phyloP scores from a whole-genome alignment of 192 early-diverging fungal species.

The Backusella psychrophila region DNA sequence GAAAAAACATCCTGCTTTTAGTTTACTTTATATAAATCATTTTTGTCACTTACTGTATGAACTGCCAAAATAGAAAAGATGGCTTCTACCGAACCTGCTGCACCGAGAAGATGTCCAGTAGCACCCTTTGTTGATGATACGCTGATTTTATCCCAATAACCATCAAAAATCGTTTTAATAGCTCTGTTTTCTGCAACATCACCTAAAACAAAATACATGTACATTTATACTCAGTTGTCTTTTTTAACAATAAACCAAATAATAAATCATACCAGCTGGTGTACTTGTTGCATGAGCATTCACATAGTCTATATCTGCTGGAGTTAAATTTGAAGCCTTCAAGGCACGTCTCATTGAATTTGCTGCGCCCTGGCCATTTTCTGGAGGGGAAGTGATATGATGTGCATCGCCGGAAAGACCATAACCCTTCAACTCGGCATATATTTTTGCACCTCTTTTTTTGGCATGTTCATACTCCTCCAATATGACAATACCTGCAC shows the following conservation, averaged over 20 bases:
- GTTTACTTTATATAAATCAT: neutral
- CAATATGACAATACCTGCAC: slow-evolving; percentile 83
- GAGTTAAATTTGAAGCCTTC: slow-evolving; percentile 51
- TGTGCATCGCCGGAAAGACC: slow-evolving; percentile 89
- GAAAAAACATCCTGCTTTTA: neutral
- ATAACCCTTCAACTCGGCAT: slow-evolving; percentile 88
- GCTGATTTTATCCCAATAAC: slow-evolving; percentile 46
- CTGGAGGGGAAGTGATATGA: slow-evolving; percentile 92
- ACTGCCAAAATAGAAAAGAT: slow-evolving; percentile 84
- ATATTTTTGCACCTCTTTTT: slow-evolving; percentile 81
- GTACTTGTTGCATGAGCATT: slow-evolving; percentile 97
- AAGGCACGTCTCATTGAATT: slow-evolving; percentile 85
- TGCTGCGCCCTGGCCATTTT: slow-evolving; percentile 82
- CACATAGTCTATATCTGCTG: slow-evolving; percentile 76
- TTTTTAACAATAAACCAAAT: neutral
- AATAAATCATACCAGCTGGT: slow-evolving; percentile 47
- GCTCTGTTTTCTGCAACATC: slow-evolving; percentile 87
- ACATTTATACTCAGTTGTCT: slow-evolving; percentile 13
- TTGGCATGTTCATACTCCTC: slow-evolving; percentile 90
- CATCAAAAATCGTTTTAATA: slow-evolving; percentile 75
- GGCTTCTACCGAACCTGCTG: slow-evolving; percentile 92
- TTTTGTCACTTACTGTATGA: slow-evolving; percentile 43
- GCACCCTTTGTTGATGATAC: slow-evolving; percentile 93
- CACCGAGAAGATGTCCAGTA: slow-evolving; percentile 92
- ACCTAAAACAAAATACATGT: slow-evolving; percentile 38